A percentile compares a stretch with the other conserved stretches of the same genome.
phyloP scores from a whole-genome alignment of 2,329 filamentous ascomycete species.

The Helotiales sp. region DNA sequence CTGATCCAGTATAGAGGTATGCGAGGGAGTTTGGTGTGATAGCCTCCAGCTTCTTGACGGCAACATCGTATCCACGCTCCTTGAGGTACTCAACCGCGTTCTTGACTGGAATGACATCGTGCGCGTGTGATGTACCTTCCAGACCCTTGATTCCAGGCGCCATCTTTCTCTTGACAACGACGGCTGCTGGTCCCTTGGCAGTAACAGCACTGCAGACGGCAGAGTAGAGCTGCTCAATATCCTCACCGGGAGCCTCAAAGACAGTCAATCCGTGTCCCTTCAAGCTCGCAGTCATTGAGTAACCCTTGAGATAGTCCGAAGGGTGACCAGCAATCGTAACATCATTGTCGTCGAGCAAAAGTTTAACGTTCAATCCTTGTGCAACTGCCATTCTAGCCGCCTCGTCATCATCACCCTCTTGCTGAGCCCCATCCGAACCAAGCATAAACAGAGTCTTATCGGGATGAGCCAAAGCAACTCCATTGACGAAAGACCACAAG shows the following conservation, averaged over 20 bases:
- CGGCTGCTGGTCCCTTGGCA: constrained; percentile 43
- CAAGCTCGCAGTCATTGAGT: constrained; percentile 43
- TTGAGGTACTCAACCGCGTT: constrained; percentile 46
- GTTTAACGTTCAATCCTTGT: constrained; percentile 46
- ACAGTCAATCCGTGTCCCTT: constrained; percentile 47
- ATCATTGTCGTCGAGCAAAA: constrained; percentile 49
- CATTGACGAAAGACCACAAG: constrained; percentile 48
- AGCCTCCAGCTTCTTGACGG: constrained; percentile 26
- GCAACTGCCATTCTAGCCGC: constrained; percentile 47
- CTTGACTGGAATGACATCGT: constrained; percentile 48
- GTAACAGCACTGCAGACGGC: constrained; percentile 43
- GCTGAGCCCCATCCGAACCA: constrained; percentile 49
- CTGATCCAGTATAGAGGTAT: constrained; percentile 42
- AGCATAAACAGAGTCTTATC: constrained; percentile 46
- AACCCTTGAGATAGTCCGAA: constrained; percentile 47
- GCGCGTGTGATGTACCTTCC: constrained; percentile 45
- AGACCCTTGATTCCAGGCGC: constrained; percentile 46
- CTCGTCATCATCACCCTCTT: constrained; percentile 49
- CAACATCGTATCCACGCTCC: constrained; percentile 44
- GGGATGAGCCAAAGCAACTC: constrained; percentile 46
- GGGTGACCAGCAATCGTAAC: constrained; percentile 49
- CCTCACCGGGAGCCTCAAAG: constrained; percentile 45
- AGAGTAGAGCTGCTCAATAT: constrained; percentile 45
- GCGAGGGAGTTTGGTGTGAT: constrained; percentile 33
- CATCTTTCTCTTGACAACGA: constrained; percentile 43